Evolutionary conservation across 345 rosid species (phyloP), one percentile per base, ranked within the genome.

Genomic region (Gossypium bickii): DNA sequence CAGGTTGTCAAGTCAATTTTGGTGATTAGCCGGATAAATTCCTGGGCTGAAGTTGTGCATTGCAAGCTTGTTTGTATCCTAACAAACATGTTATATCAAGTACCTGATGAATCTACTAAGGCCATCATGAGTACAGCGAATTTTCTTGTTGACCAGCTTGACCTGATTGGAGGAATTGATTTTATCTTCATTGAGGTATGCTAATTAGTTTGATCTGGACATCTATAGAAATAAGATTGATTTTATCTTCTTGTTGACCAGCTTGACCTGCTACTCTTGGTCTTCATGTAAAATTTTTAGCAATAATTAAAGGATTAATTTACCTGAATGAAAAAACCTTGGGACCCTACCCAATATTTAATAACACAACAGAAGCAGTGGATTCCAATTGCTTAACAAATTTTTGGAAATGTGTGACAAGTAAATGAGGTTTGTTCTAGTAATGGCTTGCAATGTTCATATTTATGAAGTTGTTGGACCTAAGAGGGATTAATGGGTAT

Each of bases 41-140:
- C 92, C 61, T 95, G 99, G 99, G 97, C 99, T 64, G 99, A 92
- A 81, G 82, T 93, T 78, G 98, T 95, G 83, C 97, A 93, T 79
- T 91, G 89, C 87, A 95, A 89, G 87, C 97, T 95, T 79, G 77
- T 89, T 80, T 89, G 92, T 85, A 89, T 95, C 83, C 83, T 95
- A 81, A 82, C 92, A 53, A 93, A 95, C 83, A 95, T 93, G 97
- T 89, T 93, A 78, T 95, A 91, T 81, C 84, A 83, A 76, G 84
- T 90, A 74, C 85, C 93, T 73, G 91, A 85, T 74, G 91, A 76
- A 62, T 56, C 87, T 70, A 62, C 84, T 70, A 77, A 72, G 59
- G 74, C 81, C 59, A 70, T 67, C 60, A 76, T 87, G 74, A 80
- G 72, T 75, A 75, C 86, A 53, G 80, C 91, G 13, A 78, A 79